phyloP scores from a whole-genome alignment of 768 basidiomycete species.

The Boletus vinaceobasis region DNA sequence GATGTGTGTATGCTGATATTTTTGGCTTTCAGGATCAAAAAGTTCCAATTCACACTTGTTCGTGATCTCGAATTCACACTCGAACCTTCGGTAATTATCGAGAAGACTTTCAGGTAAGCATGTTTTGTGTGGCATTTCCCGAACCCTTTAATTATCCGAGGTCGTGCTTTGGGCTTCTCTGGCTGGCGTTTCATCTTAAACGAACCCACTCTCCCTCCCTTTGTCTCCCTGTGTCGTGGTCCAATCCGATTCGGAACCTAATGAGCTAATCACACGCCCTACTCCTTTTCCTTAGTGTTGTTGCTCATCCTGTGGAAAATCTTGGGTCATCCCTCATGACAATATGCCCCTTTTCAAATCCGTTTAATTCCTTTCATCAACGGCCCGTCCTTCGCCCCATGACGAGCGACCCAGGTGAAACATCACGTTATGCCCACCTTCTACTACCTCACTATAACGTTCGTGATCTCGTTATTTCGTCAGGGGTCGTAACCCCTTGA shows the following conservation, averaged over 20 bases:
- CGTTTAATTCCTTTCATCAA: slow-evolving; percentile 27
- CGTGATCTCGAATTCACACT: slow-evolving; percentile 54
- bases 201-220: slow-evolving; percentile 2
- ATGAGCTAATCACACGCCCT: slow-evolving; percentile 17
- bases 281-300: slow-evolving; percentile 36
- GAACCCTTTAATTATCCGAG: slow-evolving; percentile 23
- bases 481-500: slow-evolving; percentile 13
- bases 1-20: slow-evolving; percentile 13
- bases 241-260: slow-evolving; percentile 3
- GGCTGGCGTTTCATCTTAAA: slow-evolving; percentile 18
- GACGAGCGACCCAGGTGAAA: slow-evolving; percentile 6
- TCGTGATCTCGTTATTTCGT: slow-evolving; percentile 17
- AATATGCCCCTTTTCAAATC: slow-evolving; percentile 55
- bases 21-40: slow-evolving; percentile 50
- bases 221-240: slow-evolving; percentile 6
- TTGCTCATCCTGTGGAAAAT: slow-evolving; percentile 57
- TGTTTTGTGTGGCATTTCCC: slow-evolving; percentile 15
- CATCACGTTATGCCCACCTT: slow-evolving; percentile 14
- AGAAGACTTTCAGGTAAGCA: slow-evolving; percentile 62
- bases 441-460: slow-evolving; percentile 9
- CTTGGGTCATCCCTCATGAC: slow-evolving; percentile 50
- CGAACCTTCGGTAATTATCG: slow-evolving; percentile 50
- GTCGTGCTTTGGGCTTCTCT: slow-evolving; percentile 12
- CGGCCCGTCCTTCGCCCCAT: slow-evolving; percentile 4
- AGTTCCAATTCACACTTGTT: slow-evolving; percentile 56